A percentile compares a stretch with the other conserved stretches of the same genome.
Evolutionary conservation across 805 yeast species (phyloP).

Genomic region (Jamesozyma jinghongensis): DNA sequence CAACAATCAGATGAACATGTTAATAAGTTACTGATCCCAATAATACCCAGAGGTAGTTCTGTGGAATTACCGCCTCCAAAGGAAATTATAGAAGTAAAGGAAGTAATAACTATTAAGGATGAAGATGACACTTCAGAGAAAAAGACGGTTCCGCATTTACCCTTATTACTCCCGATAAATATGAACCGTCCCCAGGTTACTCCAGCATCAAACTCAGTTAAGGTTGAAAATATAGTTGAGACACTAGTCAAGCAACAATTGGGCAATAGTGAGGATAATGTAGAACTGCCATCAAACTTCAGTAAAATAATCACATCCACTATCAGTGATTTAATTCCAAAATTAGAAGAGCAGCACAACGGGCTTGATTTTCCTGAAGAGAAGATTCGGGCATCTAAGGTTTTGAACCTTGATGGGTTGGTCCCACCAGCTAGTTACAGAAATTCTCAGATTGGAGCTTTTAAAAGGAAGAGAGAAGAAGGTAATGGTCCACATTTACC

Average conservation of each 20-base stretch:
- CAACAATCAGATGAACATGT: no score
- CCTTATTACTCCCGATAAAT: not conserved
- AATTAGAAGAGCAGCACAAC: conserved; percentile 8
- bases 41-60: no score
- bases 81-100: not conserved
- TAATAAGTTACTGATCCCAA: no score
- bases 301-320: conserved; percentile 19
- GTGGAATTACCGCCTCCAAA: not conserved
- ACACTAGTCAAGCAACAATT: conserved; percentile 18
- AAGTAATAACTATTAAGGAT: conserved; percentile 5
- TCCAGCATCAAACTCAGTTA: conserved; percentile 1
- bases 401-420: conserved; percentile 25
- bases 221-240: conserved; percentile 16
- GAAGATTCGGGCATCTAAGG: conserved; percentile 12
- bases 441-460: not conserved
- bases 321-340: conserved; percentile 18
- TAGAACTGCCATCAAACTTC: conserved; percentile 10
- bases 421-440: conserved; percentile 16
- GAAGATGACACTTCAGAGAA: not conserved
- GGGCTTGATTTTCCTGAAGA: conserved; percentile 2
- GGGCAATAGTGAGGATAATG: conserved; percentile 8
- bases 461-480: not conserved
- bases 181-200: not conserved
- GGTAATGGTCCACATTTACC: not conserved
- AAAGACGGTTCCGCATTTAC: not conserved